Percentiles rank a stretch among this genome's conserved stretches.
Evolutionary conservation across 805 yeast genomes (phyloP).

Genomic region (Cyberlindnera xylosilytica): DNA sequence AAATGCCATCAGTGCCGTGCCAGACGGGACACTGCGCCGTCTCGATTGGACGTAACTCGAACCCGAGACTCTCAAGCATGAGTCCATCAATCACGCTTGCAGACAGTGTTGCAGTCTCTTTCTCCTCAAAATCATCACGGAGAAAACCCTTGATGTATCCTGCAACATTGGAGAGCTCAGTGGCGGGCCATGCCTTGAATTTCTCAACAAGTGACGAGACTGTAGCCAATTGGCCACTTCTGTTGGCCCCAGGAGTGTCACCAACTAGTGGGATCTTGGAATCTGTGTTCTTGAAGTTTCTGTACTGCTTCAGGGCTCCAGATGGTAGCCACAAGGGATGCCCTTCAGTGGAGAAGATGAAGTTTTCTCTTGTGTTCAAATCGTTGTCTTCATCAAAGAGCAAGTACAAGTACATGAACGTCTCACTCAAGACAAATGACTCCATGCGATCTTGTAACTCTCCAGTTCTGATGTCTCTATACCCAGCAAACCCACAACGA

Average conservation of each 20-base stretch:
- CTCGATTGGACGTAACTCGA: neutral
- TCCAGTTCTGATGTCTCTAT: slow-evolving; percentile 64
- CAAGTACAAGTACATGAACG: slow-evolving; percentile 76
- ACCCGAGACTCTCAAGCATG: slow-evolving; percentile 6
- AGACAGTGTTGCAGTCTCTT: neutral
- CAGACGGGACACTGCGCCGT: slow-evolving; percentile 3
- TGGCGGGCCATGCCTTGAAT: slow-evolving; percentile 7
- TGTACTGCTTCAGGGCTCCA: slow-evolving; percentile 29
- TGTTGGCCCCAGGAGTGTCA: neutral
- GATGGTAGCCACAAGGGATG: slow-evolving; percentile 79
- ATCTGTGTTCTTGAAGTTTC: slow-evolving; percentile 1
- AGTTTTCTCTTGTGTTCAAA: slow-evolving; percentile 41
- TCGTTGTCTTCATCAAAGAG: slow-evolving; percentile 68
- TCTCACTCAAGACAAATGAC: slow-evolving; percentile 84
- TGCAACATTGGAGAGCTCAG: slow-evolving; percentile 8
- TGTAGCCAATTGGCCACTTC: neutral
- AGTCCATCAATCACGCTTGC: neutral
- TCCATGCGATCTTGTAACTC: slow-evolving; percentile 81
- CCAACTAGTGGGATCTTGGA: neutral
- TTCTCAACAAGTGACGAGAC: slow-evolving; percentile 1
- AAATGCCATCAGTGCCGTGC: neutral
- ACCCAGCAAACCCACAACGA: slow-evolving; percentile 79
- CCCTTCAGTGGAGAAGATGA: slow-evolving; percentile 77
- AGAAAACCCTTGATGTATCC: slow-evolving; percentile 9
- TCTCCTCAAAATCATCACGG: neutral